phyloP scores from a whole-genome alignment of 129 eudicot genomes.

The Centaurea solstitialis region DNA sequence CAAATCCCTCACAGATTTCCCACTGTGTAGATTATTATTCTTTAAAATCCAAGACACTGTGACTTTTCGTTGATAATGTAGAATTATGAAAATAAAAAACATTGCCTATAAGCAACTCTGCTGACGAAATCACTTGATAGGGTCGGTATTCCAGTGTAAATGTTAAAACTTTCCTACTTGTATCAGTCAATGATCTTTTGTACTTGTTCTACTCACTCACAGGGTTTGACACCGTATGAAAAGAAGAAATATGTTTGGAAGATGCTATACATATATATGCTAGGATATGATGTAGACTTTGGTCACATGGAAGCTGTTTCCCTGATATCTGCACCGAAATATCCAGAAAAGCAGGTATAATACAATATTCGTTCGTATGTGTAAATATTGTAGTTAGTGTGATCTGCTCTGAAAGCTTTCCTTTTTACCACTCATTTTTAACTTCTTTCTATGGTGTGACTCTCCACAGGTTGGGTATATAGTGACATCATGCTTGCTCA shows the following conservation, averaged over 20 bases:
- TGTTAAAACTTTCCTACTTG: neutral
- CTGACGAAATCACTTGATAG: neutral
- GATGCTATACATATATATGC: constrained; percentile 94
- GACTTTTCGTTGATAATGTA: neutral
- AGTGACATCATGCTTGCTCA: constrained; percentile 90
- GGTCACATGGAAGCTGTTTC: constrained; percentile 99
- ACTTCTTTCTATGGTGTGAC: constrained; percentile 10
- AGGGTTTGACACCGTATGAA: constrained; percentile 92
- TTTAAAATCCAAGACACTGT: neutral
- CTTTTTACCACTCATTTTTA: constrained; percentile 1
- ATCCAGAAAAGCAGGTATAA: constrained; percentile 95
- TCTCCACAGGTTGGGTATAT: constrained; percentile 88
- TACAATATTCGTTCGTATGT: neutral
- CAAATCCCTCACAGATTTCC: neutral
- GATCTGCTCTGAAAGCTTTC: constrained; percentile 3
- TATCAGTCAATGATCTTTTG: constrained; percentile 4
- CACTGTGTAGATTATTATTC: neutral
- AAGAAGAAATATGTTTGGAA: constrained; percentile 99
- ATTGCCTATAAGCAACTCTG: neutral
- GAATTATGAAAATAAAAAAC: neutral
- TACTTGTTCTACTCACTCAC: constrained; percentile 25
- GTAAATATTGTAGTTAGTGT: neutral
- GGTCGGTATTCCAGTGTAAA: neutral
- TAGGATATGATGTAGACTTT: constrained; percentile 97
- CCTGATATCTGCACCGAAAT: constrained; percentile 95